These are phyloP conservation scores for Candida sp. DNA, from an alignment of 1,139 yeast genomes.

Conservation along the genomic window DNA sequence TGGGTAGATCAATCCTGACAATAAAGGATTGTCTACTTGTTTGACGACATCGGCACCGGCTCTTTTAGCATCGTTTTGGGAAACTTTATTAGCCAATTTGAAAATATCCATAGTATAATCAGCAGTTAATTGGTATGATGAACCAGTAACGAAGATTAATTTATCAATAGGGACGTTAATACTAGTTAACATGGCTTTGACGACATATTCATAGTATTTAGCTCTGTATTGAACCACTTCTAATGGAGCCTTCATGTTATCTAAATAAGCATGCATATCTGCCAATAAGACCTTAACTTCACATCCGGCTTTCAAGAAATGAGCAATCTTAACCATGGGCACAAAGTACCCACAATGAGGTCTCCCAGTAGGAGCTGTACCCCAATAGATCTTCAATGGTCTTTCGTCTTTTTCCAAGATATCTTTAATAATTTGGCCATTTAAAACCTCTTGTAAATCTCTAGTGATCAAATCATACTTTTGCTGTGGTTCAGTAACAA, in stretches of 20 bases:
- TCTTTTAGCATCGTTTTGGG: slow-evolving; percentile 95
- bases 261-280: slow-evolving; percentile 96
- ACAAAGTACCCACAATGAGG: slow-evolving; percentile 99
- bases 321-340: slow-evolving; percentile 95
- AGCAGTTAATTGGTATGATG: slow-evolving; percentile 76
- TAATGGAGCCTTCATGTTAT: slow-evolving; percentile 97
- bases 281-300: slow-evolving; percentile 91
- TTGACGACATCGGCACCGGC: slow-evolving; percentile 99
- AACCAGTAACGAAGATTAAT: slow-evolving; percentile 80
- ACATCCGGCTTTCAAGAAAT: slow-evolving; percentile 93
- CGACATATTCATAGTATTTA: slow-evolving; percentile 77
- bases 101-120: slow-evolving; percentile 88
- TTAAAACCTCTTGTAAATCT: slow-evolving; percentile 87
- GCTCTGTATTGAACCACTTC: slow-evolving; percentile 91
- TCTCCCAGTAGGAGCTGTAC: slow-evolving; percentile 78
- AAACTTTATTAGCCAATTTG: slow-evolving; percentile 74
- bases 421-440: slow-evolving; percentile 83
- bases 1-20: slow-evolving; percentile 94
- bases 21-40: slow-evolving; percentile 90
- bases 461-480: slow-evolving; percentile 78
- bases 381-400: slow-evolving; percentile 92
- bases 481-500: slow-evolving; percentile 47
- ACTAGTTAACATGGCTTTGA: slow-evolving; percentile 80
- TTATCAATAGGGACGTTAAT: slow-evolving; percentile 91
- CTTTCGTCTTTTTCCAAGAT: slow-evolving; percentile 78